A percentile compares a stretch with the other conserved stretches of the same genome.
These are phyloP conservation scores for Celoporthe dispersa DNA, from an alignment of 2,329 filamentous ascomycete species.

Conservation along the genomic window DNA sequence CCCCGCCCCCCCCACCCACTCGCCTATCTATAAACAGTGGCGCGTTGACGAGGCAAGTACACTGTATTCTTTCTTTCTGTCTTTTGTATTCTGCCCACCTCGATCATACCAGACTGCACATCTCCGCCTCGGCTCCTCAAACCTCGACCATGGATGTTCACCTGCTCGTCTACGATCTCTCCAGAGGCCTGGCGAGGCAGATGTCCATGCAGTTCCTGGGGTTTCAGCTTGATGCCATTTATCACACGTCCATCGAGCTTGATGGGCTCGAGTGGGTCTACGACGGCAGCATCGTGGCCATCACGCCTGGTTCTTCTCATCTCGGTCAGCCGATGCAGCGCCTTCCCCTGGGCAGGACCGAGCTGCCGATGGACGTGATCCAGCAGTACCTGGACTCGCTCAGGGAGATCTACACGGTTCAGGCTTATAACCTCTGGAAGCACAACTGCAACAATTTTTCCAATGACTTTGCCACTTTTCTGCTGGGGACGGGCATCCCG, in stretches of 20 bases:
- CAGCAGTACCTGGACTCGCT: constrained; percentile 87
- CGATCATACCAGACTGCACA: background rate
- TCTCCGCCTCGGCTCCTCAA: background rate
- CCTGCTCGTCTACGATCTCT: constrained; percentile 80
- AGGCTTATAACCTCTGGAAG: constrained; percentile 85
- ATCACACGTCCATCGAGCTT: constrained; percentile 90
- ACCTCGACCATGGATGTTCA: constrained; percentile 68
- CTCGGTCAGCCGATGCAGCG: constrained; percentile 82
- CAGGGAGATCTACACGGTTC: constrained; percentile 76
- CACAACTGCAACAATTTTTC: constrained; percentile 99
- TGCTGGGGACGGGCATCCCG: constrained; percentile 87
- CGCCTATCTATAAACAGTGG: background rate
- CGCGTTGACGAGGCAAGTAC: constrained; percentile 15
- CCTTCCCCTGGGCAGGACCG: constrained; percentile 74
- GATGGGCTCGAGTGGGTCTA: constrained; percentile 88
- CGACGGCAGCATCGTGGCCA: constrained; percentile 83
- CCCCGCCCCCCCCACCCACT: no score
- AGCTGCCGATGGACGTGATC: constrained; percentile 79
- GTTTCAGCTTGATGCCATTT: constrained; percentile 83
- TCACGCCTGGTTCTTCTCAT: constrained; percentile 80
- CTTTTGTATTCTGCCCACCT: background rate
- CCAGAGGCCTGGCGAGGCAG: constrained; percentile 59
- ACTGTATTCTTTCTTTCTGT: background rate
- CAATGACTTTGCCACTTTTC: constrained; percentile 87
- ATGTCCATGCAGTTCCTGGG: constrained; percentile 58